A percentile compares a stretch with the other conserved stretches of the same genome.
Evolutionary conservation across 23 red algal species (phyloP).

Genomic region (Pyropia haitanensis): DNA sequence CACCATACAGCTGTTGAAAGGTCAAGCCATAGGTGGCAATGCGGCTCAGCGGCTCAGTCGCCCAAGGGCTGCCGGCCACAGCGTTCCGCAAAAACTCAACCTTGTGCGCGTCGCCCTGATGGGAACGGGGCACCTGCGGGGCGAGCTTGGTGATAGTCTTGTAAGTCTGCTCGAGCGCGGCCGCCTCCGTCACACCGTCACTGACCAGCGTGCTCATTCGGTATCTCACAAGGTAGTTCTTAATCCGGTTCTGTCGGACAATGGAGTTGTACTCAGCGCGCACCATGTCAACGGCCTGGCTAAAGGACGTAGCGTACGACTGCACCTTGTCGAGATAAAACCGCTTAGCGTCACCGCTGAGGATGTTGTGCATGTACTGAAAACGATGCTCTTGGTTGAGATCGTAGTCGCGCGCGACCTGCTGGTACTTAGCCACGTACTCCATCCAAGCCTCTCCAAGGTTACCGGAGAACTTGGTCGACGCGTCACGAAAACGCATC

Average conservation of each 20-base stretch:
- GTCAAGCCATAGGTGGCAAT: constrained; percentile 3
- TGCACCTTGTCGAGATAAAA: no score
- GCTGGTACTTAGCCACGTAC: not conserved
- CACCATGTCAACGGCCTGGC: no score
- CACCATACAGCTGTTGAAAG: constrained; percentile 14
- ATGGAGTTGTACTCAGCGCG: no score
- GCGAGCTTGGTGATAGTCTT: not conserved
- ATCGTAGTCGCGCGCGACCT: not conserved
- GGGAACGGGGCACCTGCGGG: constrained; percentile 2
- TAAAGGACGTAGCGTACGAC: no score
- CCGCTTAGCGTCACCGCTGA: no score
- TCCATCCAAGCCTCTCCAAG: not conserved
- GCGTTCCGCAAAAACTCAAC: constrained; percentile 7
- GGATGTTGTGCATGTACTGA: not conserved
- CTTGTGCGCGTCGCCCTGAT: constrained; percentile 5
- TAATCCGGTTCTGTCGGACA: constrained; percentile 2
- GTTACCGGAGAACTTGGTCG: constrained; percentile 1
- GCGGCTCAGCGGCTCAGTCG: constrained; percentile 5
- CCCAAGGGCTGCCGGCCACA: not conserved
- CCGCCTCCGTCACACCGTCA: not conserved
- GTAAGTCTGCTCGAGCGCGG: constrained; percentile 11
- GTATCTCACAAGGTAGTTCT: constrained; percentile 6
- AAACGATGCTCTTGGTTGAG: not conserved
- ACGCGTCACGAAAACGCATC: not conserved
- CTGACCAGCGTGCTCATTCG: not conserved